Conservation (phyloP, 768 basidiomycete genomes). For the Hypholoma sublateritium region DNA sequence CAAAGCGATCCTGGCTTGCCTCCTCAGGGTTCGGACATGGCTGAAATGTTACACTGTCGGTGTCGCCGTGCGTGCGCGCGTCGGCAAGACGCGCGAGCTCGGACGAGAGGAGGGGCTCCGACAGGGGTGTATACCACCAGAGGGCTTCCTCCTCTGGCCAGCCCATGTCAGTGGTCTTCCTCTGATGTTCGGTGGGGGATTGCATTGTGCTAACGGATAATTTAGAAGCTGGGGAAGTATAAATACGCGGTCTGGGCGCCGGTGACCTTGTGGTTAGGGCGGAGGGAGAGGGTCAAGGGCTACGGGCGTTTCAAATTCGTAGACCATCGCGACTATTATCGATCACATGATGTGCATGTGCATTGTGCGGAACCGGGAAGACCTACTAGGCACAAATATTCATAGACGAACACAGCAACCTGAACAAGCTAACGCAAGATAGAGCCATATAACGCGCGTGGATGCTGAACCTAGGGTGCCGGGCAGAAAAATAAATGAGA, state of each 20-base stretch:
- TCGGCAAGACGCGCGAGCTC: slow-evolving; percentile 40
- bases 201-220: not conserved
- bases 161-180: slow-evolving; percentile 37
- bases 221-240: not conserved
- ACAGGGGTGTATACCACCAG: slow-evolving; percentile 36
- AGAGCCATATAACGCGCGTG: too few species aligned
- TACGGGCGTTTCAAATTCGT: not conserved
- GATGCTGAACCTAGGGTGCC: too few species aligned
- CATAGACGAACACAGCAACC: too few species aligned
- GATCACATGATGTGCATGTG: slow-evolving; percentile 15
- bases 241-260: slow-evolving; percentile 4
- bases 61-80: slow-evolving; percentile 29
- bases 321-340: slow-evolving; percentile 3
- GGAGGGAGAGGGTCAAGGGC: slow-evolving; percentile 7
- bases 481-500: too few species aligned
- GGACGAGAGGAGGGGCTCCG: slow-evolving; percentile 39
- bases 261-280: slow-evolving; percentile 6
- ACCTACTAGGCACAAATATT: too few species aligned
- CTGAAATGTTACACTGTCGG: slow-evolving; percentile 46
- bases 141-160: slow-evolving; percentile 29
- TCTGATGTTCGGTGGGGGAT: slow-evolving; percentile 6
- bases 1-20: slow-evolving; percentile 46
- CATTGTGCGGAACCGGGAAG: too few species aligned
- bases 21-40: slow-evolving; percentile 41
- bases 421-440: too few species aligned